Evolutionary conservation across 306 rosid species (phyloP).

Genomic region (Lathyrus oleraceus): DNA sequence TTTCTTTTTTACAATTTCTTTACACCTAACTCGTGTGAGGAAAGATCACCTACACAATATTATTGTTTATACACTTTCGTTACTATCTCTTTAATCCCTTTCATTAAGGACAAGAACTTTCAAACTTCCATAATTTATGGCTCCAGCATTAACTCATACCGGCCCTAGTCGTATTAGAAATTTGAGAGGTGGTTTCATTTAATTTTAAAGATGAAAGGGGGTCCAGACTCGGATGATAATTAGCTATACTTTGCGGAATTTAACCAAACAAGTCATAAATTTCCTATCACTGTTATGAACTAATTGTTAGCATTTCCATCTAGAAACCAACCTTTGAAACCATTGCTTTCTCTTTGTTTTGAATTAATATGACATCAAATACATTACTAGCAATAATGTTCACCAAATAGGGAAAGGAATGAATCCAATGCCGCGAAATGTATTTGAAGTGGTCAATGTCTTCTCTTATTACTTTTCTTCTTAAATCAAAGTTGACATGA

Average conservation of each 20-base stretch:
- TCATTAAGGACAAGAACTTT: neutral
- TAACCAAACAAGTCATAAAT: neutral
- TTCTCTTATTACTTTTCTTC: neutral
- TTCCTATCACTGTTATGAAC: neutral
- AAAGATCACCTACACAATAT: neutral
- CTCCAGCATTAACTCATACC: neutral
- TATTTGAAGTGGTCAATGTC: neutral
- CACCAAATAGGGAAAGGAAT: neutral
- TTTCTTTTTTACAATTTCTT: neutral
- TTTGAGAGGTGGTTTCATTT: neutral
- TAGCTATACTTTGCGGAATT: neutral
- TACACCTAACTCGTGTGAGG: constrained; percentile 2
- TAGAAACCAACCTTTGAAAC: neutral
- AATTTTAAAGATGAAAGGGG: neutral
- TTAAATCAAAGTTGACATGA: neutral
- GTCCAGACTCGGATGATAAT: neutral
- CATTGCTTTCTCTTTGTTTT: neutral
- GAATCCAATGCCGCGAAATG: neutral
- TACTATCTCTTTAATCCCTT: neutral
- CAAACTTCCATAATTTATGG: neutral
- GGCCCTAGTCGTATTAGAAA: neutral
- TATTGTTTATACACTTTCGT: neutral
- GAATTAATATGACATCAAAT: constrained; percentile 1
- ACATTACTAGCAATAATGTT: neutral
- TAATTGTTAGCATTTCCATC: neutral